phyloP scores from a whole-genome alignment of 305 asterid species.

The Nicotiana rustica region DNA sequence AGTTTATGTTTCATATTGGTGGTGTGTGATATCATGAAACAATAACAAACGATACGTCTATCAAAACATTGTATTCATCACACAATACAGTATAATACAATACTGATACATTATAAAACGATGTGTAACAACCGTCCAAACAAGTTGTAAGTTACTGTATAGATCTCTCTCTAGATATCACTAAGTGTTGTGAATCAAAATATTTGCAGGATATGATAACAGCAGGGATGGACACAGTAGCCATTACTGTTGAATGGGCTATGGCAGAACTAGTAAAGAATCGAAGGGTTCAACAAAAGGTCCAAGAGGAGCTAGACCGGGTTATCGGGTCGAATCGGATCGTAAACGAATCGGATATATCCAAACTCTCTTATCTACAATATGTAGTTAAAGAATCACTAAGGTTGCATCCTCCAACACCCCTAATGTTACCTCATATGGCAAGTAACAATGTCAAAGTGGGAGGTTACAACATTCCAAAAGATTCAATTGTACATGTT shows the following conservation, averaged over 20 bases:
- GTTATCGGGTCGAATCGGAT: slow-evolving; percentile 38
- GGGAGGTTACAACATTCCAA: slow-evolving; percentile 44
- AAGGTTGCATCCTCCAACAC: slow-evolving; percentile 51
- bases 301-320: slow-evolving; percentile 46
- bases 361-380: slow-evolving; percentile 47
- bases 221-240: slow-evolving; percentile 49
- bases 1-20: too few species aligned
- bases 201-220: slow-evolving; percentile 44
- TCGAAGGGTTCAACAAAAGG: slow-evolving; percentile 46
- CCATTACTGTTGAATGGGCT: slow-evolving; percentile 49
- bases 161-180: too few species aligned
- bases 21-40: too few species aligned
- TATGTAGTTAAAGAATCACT: slow-evolving; percentile 43
- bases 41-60: too few species aligned
- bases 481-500: slow-evolving; percentile 44
- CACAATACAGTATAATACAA: too few species aligned
- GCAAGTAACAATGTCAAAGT: slow-evolving; percentile 39
- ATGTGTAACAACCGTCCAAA: too few species aligned
- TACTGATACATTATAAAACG: too few species aligned
- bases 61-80: too few species aligned
- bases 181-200: neutral
- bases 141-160: too few species aligned
- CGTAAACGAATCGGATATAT: slow-evolving; percentile 42
- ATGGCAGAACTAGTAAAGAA: slow-evolving; percentile 46
- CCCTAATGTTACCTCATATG: slow-evolving; percentile 50